Percentiles rank a stretch among this genome's conserved stretches.
These are phyloP conservation scores for Guadua angustifolia DNA, from an alignment of 176 grass and related monocot genomes.

Conservation along the genomic window DNA sequence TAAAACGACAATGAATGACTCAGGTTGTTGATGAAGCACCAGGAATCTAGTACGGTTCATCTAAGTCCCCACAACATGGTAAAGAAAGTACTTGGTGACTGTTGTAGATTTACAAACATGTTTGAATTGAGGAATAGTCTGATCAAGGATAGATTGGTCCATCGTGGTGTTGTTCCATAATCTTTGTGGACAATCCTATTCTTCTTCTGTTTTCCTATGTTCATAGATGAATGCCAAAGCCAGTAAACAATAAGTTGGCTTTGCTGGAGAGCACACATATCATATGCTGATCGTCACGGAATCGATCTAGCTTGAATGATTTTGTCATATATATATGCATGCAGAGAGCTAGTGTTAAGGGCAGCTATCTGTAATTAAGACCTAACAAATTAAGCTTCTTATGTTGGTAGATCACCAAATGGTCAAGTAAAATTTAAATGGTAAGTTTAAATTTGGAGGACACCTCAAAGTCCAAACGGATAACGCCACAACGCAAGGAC, in stretches of 20 bases:
- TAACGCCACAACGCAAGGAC: not conserved
- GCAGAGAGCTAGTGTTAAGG: not conserved
- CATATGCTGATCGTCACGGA: not conserved
- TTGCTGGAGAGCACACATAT: not conserved
- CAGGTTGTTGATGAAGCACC: not conserved
- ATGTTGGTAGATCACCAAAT: not conserved
- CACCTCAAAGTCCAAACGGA: not conserved
- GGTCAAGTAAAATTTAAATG: not conserved
- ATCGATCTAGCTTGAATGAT: not conserved
- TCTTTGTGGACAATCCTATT: not conserved
- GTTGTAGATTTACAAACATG: not conserved
- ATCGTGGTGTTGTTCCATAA: not conserved
- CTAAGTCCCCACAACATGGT: not conserved
- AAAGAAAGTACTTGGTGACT: not conserved
- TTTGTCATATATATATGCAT: not conserved
- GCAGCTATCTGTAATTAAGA: not conserved
- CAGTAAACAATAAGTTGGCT: not conserved
- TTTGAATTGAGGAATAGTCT: not conserved
- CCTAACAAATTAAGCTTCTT: not conserved
- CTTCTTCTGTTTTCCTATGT: not conserved
- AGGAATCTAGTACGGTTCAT: not conserved
- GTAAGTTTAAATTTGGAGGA: not conserved
- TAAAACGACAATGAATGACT: not conserved
- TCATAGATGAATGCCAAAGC: not conserved
- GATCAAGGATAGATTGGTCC: not conserved